Evolutionary conservation across 1,284 basidiomycete genomes (phyloP), one percentile per base, ranked within the genome.

Genomic region (Coriolopsis trogii): DNA sequence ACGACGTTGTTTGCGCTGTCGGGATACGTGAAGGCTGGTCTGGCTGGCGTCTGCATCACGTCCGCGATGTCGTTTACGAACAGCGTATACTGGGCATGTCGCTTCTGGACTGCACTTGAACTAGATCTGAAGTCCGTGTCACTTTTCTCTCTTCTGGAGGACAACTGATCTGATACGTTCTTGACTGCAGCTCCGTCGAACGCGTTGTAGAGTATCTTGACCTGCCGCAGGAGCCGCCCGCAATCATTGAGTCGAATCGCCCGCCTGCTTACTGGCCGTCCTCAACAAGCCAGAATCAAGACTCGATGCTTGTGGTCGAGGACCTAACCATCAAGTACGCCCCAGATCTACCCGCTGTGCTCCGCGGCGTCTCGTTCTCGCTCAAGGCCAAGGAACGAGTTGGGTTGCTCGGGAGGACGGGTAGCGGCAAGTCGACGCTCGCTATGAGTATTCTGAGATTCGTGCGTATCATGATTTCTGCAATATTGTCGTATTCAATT

Each of bases 181-280:
- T n/a, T 9, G 2, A 25, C 29, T 42, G 10, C 62, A 90, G 91
- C 69, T 83, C 84, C 6, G 88, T 96, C 6, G 95, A 97, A 69
- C 87, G 94, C 51, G 80, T 95, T 6, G 82, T 91, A 4, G 94
- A 96, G 73, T 96, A 95, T 65, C 80, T 95, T 16, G 80, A 89
- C 46, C 76, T 95, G n/a, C 89, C 91, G 0, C 89, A 91, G 64
- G 94, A 95, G 66, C 85, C 92, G 4, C 85, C 92, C 1, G 76
- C 85, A 0, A 64, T 87, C 49, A 85, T 93, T 42, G 82, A 87
- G 50, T 77, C 77, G 0, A 77, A 77, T 43, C 80, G 86, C 4
- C 84, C 84, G 1, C 91, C 91, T 0, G 91, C 92, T 0, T 91
- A 92, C 64, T 95, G 93, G 92, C 92, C 92, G 0, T 90, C 90